Conservation (phyloP, 1,284 basidiomycete genomes). For the Fomitopsis palustris region DNA sequence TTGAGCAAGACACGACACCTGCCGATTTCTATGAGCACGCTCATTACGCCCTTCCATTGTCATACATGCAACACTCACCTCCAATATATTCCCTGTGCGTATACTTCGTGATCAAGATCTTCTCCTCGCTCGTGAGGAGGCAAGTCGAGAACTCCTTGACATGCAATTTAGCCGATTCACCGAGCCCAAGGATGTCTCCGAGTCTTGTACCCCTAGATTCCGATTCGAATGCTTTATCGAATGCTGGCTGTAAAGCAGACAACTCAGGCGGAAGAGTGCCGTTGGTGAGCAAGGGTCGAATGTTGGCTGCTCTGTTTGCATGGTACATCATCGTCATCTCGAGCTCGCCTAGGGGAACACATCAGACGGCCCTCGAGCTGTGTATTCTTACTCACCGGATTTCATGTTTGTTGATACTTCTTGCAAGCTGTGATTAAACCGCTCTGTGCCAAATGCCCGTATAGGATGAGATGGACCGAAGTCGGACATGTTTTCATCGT, state of each 20-base stretch:
- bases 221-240: not conserved
- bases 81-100: not conserved
- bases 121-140: not conserved
- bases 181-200: not conserved
- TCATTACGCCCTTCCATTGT: not conserved
- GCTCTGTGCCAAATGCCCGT: not conserved
- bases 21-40: not conserved
- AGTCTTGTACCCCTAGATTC: not conserved
- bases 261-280: not conserved
- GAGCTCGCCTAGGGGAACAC: not conserved
- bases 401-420: not conserved
- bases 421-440: not conserved
- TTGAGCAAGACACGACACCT: not conserved
- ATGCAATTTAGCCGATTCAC: not conserved
- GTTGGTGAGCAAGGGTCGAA: not conserved
- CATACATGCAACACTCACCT: not conserved
- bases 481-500: not conserved
- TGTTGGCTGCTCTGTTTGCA: not conserved
- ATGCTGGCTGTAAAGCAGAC: not conserved
- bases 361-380: not conserved
- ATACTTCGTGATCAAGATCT: not conserved
- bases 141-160: not conserved
- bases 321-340: not conserved
- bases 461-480: not conserved
- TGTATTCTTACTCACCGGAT: not conserved